Conservation (phyloP, 257 asterid genomes). For the Solanum rostratum region DNA sequence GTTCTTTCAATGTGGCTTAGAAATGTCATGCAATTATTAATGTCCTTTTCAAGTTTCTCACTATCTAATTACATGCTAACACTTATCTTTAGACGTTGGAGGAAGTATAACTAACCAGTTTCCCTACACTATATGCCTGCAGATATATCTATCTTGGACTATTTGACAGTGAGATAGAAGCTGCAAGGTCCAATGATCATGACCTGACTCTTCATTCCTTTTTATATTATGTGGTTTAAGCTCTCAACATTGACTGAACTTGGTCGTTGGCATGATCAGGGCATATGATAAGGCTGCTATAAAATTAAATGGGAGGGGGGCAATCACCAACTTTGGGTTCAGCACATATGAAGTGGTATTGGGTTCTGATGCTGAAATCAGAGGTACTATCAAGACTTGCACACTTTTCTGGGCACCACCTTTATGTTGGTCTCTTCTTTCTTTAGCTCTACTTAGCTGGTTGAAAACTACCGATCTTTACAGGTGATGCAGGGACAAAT, state of each 20-base stretch:
- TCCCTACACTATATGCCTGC: conserved; percentile 6
- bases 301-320: conserved; percentile 74
- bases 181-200: conserved; percentile 57
- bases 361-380: conserved; percentile 29
- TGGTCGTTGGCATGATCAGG: conserved; percentile 26
- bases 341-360: conserved; percentile 46
- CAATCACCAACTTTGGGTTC: conserved; percentile 71
- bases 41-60: background rate
- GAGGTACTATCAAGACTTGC: conserved; percentile 24
- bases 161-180: conserved; percentile 81
- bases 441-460: background rate
- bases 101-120: background rate
- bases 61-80: background rate
- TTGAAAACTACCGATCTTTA: background rate
- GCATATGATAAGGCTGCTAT: conserved; percentile 91
- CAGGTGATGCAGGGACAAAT: conserved; percentile 21
- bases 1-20: background rate
- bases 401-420: background rate
- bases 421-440: background rate
- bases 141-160: conserved; percentile 88
- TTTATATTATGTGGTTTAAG: background rate
- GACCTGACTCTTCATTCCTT: background rate
- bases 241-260: background rate
- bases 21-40: background rate
- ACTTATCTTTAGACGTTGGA: background rate